Evolutionary conservation across 2,329 filamentous ascomycete species (phyloP), one percentile per base, ranked within the genome.

Genomic region (Fusarium vanettenii): DNA sequence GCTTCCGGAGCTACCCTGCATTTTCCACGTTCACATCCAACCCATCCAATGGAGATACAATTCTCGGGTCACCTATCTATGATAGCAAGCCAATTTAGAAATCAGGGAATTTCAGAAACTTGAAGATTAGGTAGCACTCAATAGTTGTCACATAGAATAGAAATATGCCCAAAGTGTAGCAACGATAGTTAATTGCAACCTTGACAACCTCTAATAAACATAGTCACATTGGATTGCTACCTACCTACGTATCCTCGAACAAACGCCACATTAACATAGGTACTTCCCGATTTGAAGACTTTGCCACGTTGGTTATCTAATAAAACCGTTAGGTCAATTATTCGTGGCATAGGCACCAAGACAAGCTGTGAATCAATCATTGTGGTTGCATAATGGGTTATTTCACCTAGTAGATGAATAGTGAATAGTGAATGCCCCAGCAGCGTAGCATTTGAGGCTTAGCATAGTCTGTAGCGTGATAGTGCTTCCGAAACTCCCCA

Each of bases 1-100:
- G 11, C 43, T n/a, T 11, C 37, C 16, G 20, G 9, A 18, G 22
- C 37, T 76, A 76, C 73, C 73, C 70, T 75, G 50, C 55, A 76
- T 64, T 65, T 55, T 69, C 25, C 41, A 22, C 60, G 16, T 60
- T 70, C 43, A 61, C 41, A 37, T 43, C 1, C n/a, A 55, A 16
- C 11, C 2, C 50, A 31, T 33, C 11, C 3, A 20, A 55, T 31
- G 18, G 50, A 31, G 6, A 55, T 55, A 13, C 10, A 50, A 50
- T 56, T 31, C 20, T 57, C 2, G n/a, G 8, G 14, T 22, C 25
- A 22, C 3, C n/a, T 3, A 10, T 55, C 3, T 8, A 31, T 55
- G 11, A 55, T 55, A 2, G 7, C 7, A 18, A 20, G 6, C 11
- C 18, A 31, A 55, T 55, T 31, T 20, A 11, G 10, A n/a, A 31